Evolutionary conservation across 208 protist species (phyloP).

Genomic region (Leishmania amazonensis): DNA sequence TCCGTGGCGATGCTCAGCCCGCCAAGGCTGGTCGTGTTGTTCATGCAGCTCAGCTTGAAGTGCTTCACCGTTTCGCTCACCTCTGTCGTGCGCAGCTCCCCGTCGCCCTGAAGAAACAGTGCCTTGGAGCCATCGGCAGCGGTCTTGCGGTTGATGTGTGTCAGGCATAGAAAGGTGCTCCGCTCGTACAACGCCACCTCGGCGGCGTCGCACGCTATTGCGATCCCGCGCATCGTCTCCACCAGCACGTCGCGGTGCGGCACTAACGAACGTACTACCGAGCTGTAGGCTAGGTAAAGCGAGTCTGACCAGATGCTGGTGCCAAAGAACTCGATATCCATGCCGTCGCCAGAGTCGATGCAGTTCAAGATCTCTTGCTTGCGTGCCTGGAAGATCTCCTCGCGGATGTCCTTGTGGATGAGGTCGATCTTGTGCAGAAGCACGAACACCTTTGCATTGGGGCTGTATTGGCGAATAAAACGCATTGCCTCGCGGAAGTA

Average conservation of each 20-base stretch:
- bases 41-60: slow-evolving; percentile 93
- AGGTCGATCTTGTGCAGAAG: slow-evolving; percentile 99
- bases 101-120: slow-evolving; percentile 23
- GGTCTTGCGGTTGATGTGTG: slow-evolving; percentile 81
- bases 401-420: slow-evolving; percentile 67
- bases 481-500: slow-evolving; percentile 97
- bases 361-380: slow-evolving; percentile 73
- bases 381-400: slow-evolving; percentile 69
- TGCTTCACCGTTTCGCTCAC: slow-evolving; percentile 91
- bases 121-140: slow-evolving; percentile 19
- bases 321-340: slow-evolving; percentile 94
- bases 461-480: slow-evolving; percentile 96
- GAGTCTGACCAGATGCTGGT: slow-evolving; percentile 99
- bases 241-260: slow-evolving; percentile 95
- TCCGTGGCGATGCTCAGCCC: slow-evolving; percentile 76
- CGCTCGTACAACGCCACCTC: slow-evolving; percentile 99
- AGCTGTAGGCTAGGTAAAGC: slow-evolving; percentile 96
- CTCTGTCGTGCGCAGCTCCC: slow-evolving; percentile 79
- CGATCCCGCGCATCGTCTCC: slow-evolving; percentile 91
- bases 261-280: slow-evolving; percentile 97
- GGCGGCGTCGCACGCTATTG: slow-evolving; percentile 95
- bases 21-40: slow-evolving; percentile 83
- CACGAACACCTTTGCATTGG: slow-evolving; percentile 98
- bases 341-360: slow-evolving; percentile 49
- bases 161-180: slow-evolving; percentile 97